phyloP scores from a whole-genome alignment of 176 grass and related monocot species.

The Alopecurus myosuroides region DNA sequence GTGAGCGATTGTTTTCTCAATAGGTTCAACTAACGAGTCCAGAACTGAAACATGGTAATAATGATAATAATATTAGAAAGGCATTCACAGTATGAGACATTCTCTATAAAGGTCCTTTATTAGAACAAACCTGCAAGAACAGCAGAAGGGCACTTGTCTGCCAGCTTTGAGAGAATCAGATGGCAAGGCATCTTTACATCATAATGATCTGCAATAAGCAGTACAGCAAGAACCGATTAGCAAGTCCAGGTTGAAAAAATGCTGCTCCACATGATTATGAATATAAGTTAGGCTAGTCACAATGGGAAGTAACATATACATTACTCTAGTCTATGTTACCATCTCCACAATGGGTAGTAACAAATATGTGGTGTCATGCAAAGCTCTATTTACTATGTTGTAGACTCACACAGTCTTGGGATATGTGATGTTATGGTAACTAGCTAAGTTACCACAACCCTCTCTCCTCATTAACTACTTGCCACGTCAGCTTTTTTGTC shows the following conservation, averaged over 20 bases:
- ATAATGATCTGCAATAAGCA: constrained; percentile 76
- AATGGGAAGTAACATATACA: no score
- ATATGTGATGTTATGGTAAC: no score
- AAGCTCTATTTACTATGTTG: no score
- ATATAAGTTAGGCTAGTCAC: neutral
- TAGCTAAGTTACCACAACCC: no score
- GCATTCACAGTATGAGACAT: neutral
- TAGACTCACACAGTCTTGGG: no score
- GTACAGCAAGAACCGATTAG: neutral
- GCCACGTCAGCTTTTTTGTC: no score
- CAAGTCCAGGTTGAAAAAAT: neutral
- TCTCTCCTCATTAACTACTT: no score
- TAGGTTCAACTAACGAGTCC: constrained; percentile 89
- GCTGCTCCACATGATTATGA: neutral
- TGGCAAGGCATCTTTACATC: constrained; percentile 99
- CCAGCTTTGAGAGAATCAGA: constrained; percentile 96
- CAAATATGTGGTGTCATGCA: no score
- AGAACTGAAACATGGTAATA: constrained; percentile 59
- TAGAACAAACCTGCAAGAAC: constrained; percentile 75
- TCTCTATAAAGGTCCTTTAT: neutral
- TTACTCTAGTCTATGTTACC: no score
- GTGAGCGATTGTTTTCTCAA: constrained; percentile 86
- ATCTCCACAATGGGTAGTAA: no score
- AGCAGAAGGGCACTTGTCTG: constrained; percentile 96
- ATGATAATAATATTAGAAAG: constrained; percentile 1